Evolutionary conservation across 2,329 filamentous ascomycete genomes (phyloP).

Genomic region (Fusarium paranaense): DNA sequence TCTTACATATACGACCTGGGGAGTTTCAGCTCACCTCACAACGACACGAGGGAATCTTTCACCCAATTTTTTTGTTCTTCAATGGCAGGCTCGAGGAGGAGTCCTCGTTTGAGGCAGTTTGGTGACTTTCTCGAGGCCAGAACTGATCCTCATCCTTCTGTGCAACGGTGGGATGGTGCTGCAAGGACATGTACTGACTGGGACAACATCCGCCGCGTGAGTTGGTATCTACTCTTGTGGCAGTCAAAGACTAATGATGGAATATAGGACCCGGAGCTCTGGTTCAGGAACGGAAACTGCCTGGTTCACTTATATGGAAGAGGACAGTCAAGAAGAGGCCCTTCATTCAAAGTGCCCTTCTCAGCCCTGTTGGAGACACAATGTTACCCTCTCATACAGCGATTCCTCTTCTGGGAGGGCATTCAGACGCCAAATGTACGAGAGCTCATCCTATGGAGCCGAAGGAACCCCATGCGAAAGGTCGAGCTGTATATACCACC

Average conservation of each 20-base stretch:
- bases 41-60: not conserved
- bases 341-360: slow-evolving; percentile 75
- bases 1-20: slow-evolving; percentile 12
- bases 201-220: slow-evolving; percentile 61
- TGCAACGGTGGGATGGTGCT: slow-evolving; percentile 65
- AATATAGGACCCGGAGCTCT: slow-evolving; percentile 76
- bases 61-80: not conserved
- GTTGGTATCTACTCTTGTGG: slow-evolving; percentile 29
- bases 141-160: slow-evolving; percentile 28
- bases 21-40: not conserved
- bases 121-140: slow-evolving; percentile 47
- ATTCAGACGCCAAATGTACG: slow-evolving; percentile 37
- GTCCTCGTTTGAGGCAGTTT: slow-evolving; percentile 31
- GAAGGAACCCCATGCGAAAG: slow-evolving; percentile 45
- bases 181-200: slow-evolving; percentile 57
- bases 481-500: slow-evolving; percentile 78
- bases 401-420: slow-evolving; percentile 55
- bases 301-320: slow-evolving; percentile 75
- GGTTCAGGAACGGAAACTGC: slow-evolving; percentile 75
- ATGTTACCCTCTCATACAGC: slow-evolving; percentile 71
- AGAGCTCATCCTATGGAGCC: slow-evolving; percentile 50
- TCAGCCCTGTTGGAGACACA: slow-evolving; percentile 65
- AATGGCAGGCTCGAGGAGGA: slow-evolving; percentile 29
- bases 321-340: slow-evolving; percentile 72
- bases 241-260: slow-evolving; percentile 7